Base-by-base conservation (phyloP, 2,329 filamentous ascomycete species). In the Bretziella fagacearum region DNA sequence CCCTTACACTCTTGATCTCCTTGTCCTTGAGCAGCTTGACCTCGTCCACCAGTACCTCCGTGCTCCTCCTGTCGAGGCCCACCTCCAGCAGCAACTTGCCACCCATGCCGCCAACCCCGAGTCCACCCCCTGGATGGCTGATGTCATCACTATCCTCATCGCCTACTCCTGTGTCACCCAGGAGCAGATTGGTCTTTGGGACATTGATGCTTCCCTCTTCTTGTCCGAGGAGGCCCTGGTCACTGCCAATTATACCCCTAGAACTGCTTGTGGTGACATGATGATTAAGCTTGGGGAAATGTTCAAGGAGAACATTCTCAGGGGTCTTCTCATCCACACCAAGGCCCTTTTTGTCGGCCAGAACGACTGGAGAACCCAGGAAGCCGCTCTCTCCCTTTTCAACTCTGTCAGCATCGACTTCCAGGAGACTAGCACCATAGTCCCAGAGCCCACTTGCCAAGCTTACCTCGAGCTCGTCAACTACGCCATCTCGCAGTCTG, bases 101-200 rank as follows among this genome's bases (percentile, higher is more conserved):
- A 63, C 73, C 13, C 70, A 76, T 49, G 40, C 40, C 13, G 65
- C 70, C 43, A 68, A 69, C 23, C 73, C 74, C 2, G 70, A 76
- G 48, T 71, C 75, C 7, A 78, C 79, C 2, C 76, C 77, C 6
- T 96, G 89, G 89, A 72, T 95, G 54, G 71, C 82, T 27, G 83
- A 94, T 56, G 77, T 95, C 17, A 82, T 95, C 75, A 83, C 81
- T 59, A 72, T 95, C 53, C 75, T 86, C 7, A 77, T 86, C 17
- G 77, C 79, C 1, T 96, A 93, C 62, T 81, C 86, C 10, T 84
- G 89, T 54, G 93, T 98, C 55, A 87, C 83, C 2, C 79, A 77
- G 23, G 91, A 98, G 60, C 91, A 96, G 58, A 85, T 95, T 63
- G 85, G 84, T 6, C 65, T 98, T 7, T 98, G 91, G 91, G 85